Conservation (phyloP, 495 filamentous ascomycete species). For the Podospora fimiseda region DNA sequence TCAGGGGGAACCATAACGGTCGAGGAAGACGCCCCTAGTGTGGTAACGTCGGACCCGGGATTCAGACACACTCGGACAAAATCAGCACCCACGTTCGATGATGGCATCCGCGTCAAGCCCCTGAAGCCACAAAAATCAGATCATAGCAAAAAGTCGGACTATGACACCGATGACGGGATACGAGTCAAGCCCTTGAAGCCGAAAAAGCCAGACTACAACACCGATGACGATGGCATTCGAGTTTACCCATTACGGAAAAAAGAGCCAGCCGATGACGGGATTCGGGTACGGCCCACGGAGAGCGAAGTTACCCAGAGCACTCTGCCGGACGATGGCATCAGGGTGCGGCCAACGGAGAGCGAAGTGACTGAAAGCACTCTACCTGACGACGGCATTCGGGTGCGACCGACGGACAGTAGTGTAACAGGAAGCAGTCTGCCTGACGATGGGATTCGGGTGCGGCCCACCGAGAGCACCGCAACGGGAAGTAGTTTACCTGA, state of each 20-base stretch:
- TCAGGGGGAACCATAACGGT: slow-evolving; percentile 26
- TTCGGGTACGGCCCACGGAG: slow-evolving; percentile 16
- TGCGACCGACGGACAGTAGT: slow-evolving; percentile 16
- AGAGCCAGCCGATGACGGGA: slow-evolving; percentile 25
- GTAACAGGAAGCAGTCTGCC: not conserved
- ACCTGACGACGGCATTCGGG: slow-evolving; percentile 17
- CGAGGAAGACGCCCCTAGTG: slow-evolving; percentile 22
- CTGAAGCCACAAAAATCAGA: slow-evolving; percentile 21
- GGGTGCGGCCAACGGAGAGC: slow-evolving; percentile 32
- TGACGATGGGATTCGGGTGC: slow-evolving; percentile 28
- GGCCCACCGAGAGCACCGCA: slow-evolving; percentile 15
- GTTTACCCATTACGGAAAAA: slow-evolving; percentile 23
- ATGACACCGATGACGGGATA: slow-evolving; percentile 25
- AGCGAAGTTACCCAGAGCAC: slow-evolving; percentile 22
- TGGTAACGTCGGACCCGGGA: slow-evolving; percentile 7
- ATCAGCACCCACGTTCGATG: slow-evolving; percentile 20
- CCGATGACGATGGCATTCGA: slow-evolving; percentile 35
- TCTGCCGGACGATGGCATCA: slow-evolving; percentile 17
- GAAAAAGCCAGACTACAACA: slow-evolving; percentile 12
- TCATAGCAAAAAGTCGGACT: not conserved
- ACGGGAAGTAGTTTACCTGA: slow-evolving; percentile 18
- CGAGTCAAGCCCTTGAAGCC: slow-evolving; percentile 23
- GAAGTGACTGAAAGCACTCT: slow-evolving; percentile 16
- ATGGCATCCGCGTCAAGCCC: slow-evolving; percentile 32
- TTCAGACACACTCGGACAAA: slow-evolving; percentile 2